Evolutionary conservation across 495 filamentous ascomycete species (phyloP), one percentile per base, ranked within the genome.

Genomic region (Pyronema domesticum): DNA sequence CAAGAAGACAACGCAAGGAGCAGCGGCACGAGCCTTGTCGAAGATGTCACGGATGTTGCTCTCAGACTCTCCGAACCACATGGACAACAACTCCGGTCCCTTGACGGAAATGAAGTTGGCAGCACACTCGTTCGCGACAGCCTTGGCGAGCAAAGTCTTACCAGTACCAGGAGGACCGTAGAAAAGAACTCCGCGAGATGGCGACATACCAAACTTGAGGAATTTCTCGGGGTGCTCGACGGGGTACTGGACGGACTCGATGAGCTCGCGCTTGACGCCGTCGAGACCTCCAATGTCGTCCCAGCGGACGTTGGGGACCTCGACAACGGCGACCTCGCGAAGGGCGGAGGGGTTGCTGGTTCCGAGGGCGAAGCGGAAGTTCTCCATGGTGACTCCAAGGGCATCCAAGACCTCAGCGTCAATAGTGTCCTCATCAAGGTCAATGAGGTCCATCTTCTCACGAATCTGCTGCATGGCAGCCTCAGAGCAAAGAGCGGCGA

Each of bases 51-150:
- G 86, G 58, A 98, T 96, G 73, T 98, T 98, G 81, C 86, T 94
- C 71, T 98, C 91, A 14, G 93, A 96, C 72, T 98, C 91, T 83
- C 91, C 91, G 69, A 98, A 98, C 91, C 91, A 98, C 91, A 98
- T 98, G 66, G 86, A 94, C 55, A 98, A 78, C 63, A 98, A 73
- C 73, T 98, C 91, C 57, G 91, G 91, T 55, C 91, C 91, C 79
- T 98, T 98, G 67, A 98, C 80, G 53, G 91, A 95, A 68, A 98
- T 96, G 74, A 98, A 98, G 74, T 98, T 98, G 72, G 91, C 91
- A 47, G 93, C 82, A 63, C 93, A 96, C 75, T 98, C 91, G 71
- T 98, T 98, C 68, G 91, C 91, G 57, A 98, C 93, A 56, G 91
- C 91, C 76, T 98, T 98, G 69, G 91, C 91, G 73, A 98, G 82